Evolutionary conservation across 371 early-diverging fungal species (phyloP).

Genomic region (Zychaea mexicana): DNA sequence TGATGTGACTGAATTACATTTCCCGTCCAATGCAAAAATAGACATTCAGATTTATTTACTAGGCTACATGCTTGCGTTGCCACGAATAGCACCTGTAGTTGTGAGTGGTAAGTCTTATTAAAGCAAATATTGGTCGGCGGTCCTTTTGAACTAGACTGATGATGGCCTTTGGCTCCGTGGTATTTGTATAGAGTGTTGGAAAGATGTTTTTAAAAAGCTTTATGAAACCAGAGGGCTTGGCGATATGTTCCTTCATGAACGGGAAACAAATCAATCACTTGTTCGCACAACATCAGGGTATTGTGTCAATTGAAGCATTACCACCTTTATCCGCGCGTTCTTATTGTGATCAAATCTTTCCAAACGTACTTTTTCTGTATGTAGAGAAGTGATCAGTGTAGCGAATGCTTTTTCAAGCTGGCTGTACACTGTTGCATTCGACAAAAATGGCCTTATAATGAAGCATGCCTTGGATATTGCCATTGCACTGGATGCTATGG

Average conservation of each 20-base stretch:
- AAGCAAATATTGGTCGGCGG: not conserved
- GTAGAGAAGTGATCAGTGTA: constrained; percentile 11
- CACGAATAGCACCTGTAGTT: constrained; percentile 26
- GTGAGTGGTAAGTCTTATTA: constrained; percentile 18
- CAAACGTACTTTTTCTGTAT: not conserved
- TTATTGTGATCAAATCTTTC: too few relatives aligned
- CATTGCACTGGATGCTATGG: constrained; percentile 42
- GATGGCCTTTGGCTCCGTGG: not conserved
- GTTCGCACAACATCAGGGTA: constrained; percentile 20
- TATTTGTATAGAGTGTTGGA: constrained; percentile 32
- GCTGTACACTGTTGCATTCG: constrained; percentile 41
- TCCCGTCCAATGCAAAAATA: not conserved
- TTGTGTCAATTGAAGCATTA: not conserved
- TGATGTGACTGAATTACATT: constrained; percentile 13
- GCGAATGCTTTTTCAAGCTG: constrained; percentile 35
- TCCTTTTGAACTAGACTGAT: not conserved
- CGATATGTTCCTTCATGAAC: constrained; percentile 33
- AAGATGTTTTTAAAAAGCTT: constrained; percentile 23
- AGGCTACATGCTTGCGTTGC: constrained; percentile 35
- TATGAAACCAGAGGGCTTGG: constrained; percentile 25
- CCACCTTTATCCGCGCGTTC: not conserved
- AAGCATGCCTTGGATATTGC: constrained; percentile 49
- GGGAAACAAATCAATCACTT: constrained; percentile 16
- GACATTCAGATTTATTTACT: constrained; percentile 24
- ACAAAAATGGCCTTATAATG: constrained; percentile 33